Evolutionary conservation across 306 rosid species (phyloP).

Genomic region (Carpinus viminea): DNA sequence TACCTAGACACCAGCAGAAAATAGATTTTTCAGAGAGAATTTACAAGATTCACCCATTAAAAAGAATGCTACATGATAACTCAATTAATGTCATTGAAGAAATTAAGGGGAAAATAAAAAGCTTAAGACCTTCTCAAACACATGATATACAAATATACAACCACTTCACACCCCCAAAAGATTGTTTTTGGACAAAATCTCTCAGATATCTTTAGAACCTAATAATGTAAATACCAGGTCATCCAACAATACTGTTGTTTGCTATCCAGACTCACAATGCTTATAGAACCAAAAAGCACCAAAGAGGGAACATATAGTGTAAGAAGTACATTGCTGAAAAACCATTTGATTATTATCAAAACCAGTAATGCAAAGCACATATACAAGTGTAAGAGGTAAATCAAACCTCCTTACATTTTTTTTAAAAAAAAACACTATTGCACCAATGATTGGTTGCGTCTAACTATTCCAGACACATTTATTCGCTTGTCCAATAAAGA

Average conservation of each 20-base stretch:
- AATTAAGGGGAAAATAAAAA: not conserved
- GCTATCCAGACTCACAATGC: not conserved
- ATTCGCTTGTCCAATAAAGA: conserved; percentile 14
- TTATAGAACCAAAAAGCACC: not conserved
- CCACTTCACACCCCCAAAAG: not conserved
- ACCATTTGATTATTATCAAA: not conserved
- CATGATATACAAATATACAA: not conserved
- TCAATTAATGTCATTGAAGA: not conserved
- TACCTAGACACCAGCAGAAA: conserved; percentile 47
- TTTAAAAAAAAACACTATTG: not conserved
- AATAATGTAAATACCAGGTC: not conserved
- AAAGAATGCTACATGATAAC: not conserved
- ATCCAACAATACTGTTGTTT: not conserved
- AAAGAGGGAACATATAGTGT: not conserved
- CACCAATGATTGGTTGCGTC: conserved; percentile 6
- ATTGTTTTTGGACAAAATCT: not conserved
- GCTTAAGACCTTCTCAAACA: not conserved
- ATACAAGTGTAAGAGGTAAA: not conserved
- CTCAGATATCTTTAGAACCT: not conserved
- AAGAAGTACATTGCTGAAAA: not conserved
- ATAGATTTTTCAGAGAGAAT: conserved; percentile 17
- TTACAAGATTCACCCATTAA: not conserved
- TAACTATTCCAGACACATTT: conserved; percentile 10
- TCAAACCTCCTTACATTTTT: not conserved
- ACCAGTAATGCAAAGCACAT: not conserved